Evolutionary conservation across 2,329 filamentous ascomycete species (phyloP).

Genomic region (Aspergillus sp.): DNA sequence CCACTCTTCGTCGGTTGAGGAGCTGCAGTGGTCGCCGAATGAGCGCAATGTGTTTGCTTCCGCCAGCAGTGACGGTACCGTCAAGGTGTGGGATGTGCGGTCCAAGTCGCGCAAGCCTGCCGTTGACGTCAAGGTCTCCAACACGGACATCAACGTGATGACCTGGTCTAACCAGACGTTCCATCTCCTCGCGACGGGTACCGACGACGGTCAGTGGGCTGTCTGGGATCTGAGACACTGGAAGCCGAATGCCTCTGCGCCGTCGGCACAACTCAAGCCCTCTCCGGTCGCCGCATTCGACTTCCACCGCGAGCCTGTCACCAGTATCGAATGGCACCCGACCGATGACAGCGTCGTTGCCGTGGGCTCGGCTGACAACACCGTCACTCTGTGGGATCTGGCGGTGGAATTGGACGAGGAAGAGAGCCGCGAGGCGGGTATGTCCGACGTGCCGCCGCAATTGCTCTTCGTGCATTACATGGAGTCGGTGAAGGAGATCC

Average conservation of each 20-base stretch:
- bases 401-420: slow-evolving; percentile 96
- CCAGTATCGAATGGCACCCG: slow-evolving; percentile 94
- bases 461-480: slow-evolving; percentile 96
- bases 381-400: slow-evolving; percentile 92
- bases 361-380: slow-evolving; percentile 89
- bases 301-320: slow-evolving; percentile 97
- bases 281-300: slow-evolving; percentile 87
- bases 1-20: slow-evolving; percentile 83
- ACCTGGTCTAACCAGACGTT: slow-evolving; percentile 88
- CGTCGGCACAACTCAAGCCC: slow-evolving; percentile 53
- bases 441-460: slow-evolving; percentile 89
- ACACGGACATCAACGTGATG: slow-evolving; percentile 90
- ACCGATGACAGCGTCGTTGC: slow-evolving; percentile 94
- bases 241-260: slow-evolving; percentile 64
- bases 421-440: slow-evolving; percentile 83
- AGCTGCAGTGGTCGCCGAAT: slow-evolving; percentile 93
- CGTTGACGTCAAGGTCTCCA: slow-evolving; percentile 78
- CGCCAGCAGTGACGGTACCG: slow-evolving; percentile 86
- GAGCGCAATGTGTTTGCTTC: slow-evolving; percentile 94
- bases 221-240: slow-evolving; percentile 96
- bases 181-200: slow-evolving; percentile 86
- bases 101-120: slow-evolving; percentile 88
- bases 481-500: slow-evolving; percentile 88
- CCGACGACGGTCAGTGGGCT: slow-evolving; percentile 89
- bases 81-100: slow-evolving; percentile 93